These are phyloP conservation scores for Cucumis cinereus DNA, from an alignment of 306 rosid species.

Conservation along the genomic window DNA sequence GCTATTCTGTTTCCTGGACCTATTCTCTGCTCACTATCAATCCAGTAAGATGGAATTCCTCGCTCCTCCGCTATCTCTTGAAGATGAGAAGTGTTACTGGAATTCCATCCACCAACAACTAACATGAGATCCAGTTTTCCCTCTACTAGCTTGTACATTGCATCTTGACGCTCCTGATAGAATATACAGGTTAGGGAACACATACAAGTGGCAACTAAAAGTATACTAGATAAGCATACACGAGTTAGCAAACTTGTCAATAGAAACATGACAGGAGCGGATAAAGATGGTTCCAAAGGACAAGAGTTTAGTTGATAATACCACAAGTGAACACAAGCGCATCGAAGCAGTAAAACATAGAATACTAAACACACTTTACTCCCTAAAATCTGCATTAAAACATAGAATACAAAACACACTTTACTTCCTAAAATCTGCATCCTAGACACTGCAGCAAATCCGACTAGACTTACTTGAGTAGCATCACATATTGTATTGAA, in stretches of 20 bases:
- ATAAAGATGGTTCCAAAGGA: neutral
- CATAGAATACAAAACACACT: neutral
- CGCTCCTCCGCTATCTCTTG: constrained; percentile 95
- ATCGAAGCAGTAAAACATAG: neutral
- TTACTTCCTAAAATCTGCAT: neutral
- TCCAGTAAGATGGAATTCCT: constrained; percentile 93
- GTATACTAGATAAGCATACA: neutral
- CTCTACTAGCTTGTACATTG: constrained; percentile 95
- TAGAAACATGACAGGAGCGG: neutral
- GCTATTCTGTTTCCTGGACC: constrained; percentile 95
- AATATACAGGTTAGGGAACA: neutral
- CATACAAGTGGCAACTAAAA: neutral
- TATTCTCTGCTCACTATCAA: constrained; percentile 83
- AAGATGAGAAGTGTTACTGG: constrained; percentile 91
- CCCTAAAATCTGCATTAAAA: neutral
- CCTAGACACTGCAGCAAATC: neutral
- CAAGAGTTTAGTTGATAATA: neutral
- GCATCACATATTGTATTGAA: constrained; percentile 99
- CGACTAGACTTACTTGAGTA: constrained; percentile 50
- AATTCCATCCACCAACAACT: constrained; percentile 97
- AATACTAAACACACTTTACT: neutral
- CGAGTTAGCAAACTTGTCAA: neutral
- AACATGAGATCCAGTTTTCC: constrained; percentile 63
- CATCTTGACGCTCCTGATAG: constrained; percentile 94
- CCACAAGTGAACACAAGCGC: neutral